These are phyloP conservation scores for Umbelopsis vinacea DNA, from an alignment of 192 early-diverging fungal genomes.

Conservation along the genomic window DNA sequence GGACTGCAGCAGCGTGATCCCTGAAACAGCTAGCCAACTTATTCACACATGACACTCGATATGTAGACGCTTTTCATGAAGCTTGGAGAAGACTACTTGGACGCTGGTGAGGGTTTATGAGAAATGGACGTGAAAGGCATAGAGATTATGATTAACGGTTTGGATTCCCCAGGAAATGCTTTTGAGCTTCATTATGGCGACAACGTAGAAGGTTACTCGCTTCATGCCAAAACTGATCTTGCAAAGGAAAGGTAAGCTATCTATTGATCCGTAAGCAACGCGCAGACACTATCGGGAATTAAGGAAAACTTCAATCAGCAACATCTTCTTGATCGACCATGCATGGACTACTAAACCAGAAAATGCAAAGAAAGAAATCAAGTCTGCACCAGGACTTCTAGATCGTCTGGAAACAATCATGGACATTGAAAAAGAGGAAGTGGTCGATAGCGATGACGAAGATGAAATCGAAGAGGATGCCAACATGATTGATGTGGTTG, in stretches of 20 bases:
- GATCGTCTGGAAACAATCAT: conserved; percentile 69
- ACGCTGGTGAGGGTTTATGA: conserved; percentile 41
- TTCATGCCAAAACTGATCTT: conserved; percentile 53
- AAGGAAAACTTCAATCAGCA: conserved; percentile 32
- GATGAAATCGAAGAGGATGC: conserved; percentile 46
- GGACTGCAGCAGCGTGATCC: neutral
- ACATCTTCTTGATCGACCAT: conserved; percentile 74
- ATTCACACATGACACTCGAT: neutral
- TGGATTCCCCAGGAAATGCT: conserved; percentile 25
- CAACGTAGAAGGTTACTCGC: conserved; percentile 51
- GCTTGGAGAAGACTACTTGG: conserved; percentile 52
- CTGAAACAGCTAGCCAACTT: neutral
- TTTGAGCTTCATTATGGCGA: conserved; percentile 57
- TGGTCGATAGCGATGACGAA: conserved; percentile 42
- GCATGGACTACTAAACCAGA: conserved; percentile 74
- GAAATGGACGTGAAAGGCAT: neutral
- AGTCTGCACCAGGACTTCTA: conserved; percentile 56
- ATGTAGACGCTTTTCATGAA: conserved; percentile 54
- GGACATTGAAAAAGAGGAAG: conserved; percentile 52
- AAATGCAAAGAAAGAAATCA: conserved; percentile 55
- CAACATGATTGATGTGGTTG: conserved; percentile 57
- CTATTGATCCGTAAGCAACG: neutral
- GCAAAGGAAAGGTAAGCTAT: conserved; percentile 51
- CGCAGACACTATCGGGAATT: neutral
- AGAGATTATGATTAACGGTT: neutral